A percentile compares a stretch with the other conserved stretches of the same genome.
phyloP scores from a whole-genome alignment of 23 red algal genomes.

The Rhodosorus marinus region DNA sequence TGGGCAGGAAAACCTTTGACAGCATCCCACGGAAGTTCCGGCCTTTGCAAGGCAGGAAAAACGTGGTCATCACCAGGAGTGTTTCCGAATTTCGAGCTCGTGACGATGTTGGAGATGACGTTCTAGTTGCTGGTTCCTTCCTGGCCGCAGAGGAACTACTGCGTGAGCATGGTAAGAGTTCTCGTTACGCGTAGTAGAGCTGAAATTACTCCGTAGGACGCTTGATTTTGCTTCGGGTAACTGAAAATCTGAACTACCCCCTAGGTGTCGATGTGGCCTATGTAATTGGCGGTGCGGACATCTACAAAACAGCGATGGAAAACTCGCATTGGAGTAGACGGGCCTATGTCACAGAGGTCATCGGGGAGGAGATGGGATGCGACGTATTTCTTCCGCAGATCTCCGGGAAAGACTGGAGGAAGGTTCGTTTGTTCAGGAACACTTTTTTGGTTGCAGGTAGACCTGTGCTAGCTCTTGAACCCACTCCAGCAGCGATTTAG shows the following conservation, averaged over 20 bases:
- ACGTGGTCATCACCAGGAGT: constrained; percentile 47
- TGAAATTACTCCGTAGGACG: too few species aligned
- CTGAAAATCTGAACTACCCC: too few species aligned
- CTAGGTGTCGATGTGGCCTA: too few species aligned
- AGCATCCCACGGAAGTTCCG: constrained; percentile 22
- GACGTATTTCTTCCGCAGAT: not conserved
- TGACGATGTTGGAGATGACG: constrained; percentile 3
- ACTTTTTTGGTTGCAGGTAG: too few species aligned
- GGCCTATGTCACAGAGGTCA: constrained; percentile 2
- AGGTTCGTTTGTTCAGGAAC: too few species aligned
- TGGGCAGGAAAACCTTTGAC: constrained; percentile 60
- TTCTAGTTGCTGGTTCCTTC: constrained; percentile 22
- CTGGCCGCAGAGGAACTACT: constrained; percentile 35
- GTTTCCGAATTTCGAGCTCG: too few species aligned
- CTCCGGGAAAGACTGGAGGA: not conserved
- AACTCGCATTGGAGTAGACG: constrained; percentile 6
- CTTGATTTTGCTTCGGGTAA: too few species aligned
- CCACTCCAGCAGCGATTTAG: too few species aligned
- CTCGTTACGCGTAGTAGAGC: too few species aligned
- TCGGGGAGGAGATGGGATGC: not conserved
- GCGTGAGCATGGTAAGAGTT: not conserved
- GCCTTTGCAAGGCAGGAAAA: constrained; percentile 57
- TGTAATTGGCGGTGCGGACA: constrained; percentile 58
- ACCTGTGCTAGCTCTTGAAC: too few species aligned
- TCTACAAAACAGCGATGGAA: constrained; percentile 27